A percentile compares a stretch with the other conserved stretches of the same genome.
Conservation (phyloP, 106 monocot species). For the Dendrobium nobile region DNA sequence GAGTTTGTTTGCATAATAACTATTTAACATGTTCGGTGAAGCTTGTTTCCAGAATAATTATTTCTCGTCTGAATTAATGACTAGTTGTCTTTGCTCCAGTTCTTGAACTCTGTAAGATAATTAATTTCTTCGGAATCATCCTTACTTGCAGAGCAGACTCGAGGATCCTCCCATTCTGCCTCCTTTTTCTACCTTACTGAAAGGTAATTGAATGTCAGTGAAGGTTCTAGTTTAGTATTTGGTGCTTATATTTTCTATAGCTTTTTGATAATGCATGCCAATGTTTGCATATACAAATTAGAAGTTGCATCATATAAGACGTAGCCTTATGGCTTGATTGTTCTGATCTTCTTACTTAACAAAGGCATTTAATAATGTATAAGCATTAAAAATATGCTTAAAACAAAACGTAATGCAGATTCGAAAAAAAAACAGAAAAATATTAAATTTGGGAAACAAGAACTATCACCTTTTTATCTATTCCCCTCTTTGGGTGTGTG, state of each 20-base stretch:
- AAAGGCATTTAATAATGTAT: not conserved
- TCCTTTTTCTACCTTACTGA: slow-evolving; percentile 58
- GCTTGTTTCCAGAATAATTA: not conserved
- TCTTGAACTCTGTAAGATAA: not conserved
- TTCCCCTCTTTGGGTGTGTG: too few relatives aligned
- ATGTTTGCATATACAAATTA: not conserved
- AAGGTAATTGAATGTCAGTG: slow-evolving; percentile 35
- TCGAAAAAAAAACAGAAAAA: not conserved
- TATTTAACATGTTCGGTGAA: not conserved
- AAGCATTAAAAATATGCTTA: not conserved
- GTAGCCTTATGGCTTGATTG: not conserved
- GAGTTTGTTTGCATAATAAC: not conserved
- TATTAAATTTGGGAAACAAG: not conserved
- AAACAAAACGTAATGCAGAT: not conserved
- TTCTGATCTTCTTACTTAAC: not conserved
- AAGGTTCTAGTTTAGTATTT: not conserved
- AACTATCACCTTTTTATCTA: not conserved
- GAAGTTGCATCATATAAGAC: not conserved
- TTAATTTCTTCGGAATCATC: slow-evolving; percentile 1
- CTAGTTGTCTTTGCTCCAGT: not conserved
- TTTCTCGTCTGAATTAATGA: not conserved
- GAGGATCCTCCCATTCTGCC: slow-evolving; percentile 88
- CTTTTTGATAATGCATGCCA: not conserved
- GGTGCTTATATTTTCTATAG: not conserved
- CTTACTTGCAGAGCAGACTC: slow-evolving; percentile 60